A percentile compares a stretch with the other conserved stretches of the same genome.
Evolutionary conservation across 495 filamentous ascomycete genomes (phyloP).

Genomic region (Tuber magnatum): DNA sequence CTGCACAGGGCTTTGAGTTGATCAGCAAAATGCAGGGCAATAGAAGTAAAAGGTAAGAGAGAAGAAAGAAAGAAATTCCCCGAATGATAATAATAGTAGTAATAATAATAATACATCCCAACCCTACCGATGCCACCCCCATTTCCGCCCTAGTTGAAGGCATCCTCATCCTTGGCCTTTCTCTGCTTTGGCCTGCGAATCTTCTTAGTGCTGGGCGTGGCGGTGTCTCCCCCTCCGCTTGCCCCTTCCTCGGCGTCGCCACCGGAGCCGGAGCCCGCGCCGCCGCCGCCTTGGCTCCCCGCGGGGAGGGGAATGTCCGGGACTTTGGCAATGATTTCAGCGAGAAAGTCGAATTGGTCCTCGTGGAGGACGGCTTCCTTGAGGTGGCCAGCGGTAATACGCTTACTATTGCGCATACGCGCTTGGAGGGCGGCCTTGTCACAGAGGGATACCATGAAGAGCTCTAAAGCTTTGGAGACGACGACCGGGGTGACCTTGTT

Average conservation of each 20-base stretch:
- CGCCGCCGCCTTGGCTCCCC: constrained; percentile 6
- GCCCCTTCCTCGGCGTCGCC: constrained; percentile 24
- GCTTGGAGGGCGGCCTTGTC: constrained; percentile 78
- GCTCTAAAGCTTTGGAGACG: constrained; percentile 71
- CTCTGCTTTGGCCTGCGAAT: constrained; percentile 34
- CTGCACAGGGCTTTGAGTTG: background rate
- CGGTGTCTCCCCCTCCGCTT: constrained; percentile 24
- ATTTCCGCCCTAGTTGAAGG: constrained; percentile 13
- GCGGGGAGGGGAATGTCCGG: constrained; percentile 55
- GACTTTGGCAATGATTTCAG: constrained; percentile 82
- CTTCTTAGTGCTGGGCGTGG: constrained; percentile 25
- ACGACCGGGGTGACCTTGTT: constrained; percentile 40
- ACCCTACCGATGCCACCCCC: background rate
- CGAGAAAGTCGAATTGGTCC: constrained; percentile 85
- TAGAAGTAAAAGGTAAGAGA: background rate
- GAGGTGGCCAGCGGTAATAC: constrained; percentile 80
- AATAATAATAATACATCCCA: constrained; percentile 26
- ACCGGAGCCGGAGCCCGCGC: constrained; percentile 12
- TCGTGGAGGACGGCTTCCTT: constrained; percentile 80
- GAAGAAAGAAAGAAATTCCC: constrained; percentile 5
- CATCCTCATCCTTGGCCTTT: constrained; percentile 34
- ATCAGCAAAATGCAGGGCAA: background rate
- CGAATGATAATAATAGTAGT: constrained; percentile 10
- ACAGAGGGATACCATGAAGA: constrained; percentile 94
- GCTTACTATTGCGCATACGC: constrained; percentile 71